Conservation (phyloP, 371 early-diverging fungal genomes). For the Dichotomocladium elegans region DNA sequence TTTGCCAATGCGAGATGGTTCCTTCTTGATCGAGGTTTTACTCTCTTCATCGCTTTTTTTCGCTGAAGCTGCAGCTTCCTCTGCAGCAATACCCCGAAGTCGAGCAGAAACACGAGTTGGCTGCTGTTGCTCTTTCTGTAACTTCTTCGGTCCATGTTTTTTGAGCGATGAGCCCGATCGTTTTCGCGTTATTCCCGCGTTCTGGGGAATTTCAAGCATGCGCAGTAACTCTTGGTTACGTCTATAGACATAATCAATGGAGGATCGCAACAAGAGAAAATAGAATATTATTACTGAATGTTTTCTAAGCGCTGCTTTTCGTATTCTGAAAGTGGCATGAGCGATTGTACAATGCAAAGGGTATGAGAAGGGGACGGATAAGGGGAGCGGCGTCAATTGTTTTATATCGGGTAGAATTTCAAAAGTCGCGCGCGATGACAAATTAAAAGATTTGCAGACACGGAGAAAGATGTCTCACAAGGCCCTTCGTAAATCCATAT, state of each 20-base stretch:
- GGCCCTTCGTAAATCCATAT: too few species aligned
- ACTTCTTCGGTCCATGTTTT: slow-evolving; percentile 15
- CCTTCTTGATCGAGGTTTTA: slow-evolving; percentile 1
- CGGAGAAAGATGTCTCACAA: too few species aligned
- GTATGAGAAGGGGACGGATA: neutral
- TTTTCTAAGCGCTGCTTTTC: slow-evolving; percentile 43
- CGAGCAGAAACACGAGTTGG: slow-evolving; percentile 41
- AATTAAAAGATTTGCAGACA: too few species aligned
- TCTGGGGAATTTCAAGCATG: slow-evolving; percentile 23
- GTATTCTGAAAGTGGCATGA: slow-evolving; percentile 28
- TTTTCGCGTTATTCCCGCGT: slow-evolving; percentile 1
- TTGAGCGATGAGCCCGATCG: slow-evolving; percentile 1
- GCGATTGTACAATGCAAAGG: neutral
- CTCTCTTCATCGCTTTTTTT: neutral
- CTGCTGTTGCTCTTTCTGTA: slow-evolving; percentile 13
- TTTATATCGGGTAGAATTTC: too few species aligned
- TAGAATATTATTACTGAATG: slow-evolving; percentile 26
- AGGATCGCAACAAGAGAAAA: neutral
- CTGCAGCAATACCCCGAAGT: slow-evolving; percentile 30
- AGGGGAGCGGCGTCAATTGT: neutral
- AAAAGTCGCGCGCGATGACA: too few species aligned
- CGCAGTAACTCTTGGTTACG: slow-evolving; percentile 41
- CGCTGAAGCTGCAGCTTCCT: neutral
- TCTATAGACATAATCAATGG: slow-evolving; percentile 9
- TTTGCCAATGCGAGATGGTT: slow-evolving; percentile 17